Evolutionary conservation across 345 rosid genomes (phyloP).

Genomic region (Leavenworthia alabamica): DNA sequence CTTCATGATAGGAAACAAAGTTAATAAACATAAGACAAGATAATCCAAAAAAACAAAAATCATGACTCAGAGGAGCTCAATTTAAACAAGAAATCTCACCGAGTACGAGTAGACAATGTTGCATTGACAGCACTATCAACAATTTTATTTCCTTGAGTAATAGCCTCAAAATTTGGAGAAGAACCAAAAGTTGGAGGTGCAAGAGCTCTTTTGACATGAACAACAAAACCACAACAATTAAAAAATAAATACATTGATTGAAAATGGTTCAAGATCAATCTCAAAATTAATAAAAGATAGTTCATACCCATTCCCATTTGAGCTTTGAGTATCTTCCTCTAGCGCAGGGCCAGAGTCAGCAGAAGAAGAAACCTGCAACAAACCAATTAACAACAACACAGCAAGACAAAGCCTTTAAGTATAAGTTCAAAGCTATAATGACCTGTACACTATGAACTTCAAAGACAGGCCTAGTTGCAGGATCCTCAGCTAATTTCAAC

Average conservation of each 20-base stretch:
- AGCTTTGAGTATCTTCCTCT: constrained; percentile 78
- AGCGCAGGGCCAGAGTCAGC: constrained; percentile 49
- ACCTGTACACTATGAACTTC: constrained; percentile 91
- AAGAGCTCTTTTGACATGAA: constrained; percentile 44
- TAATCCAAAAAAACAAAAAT: not conserved
- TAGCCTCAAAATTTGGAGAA: constrained; percentile 68
- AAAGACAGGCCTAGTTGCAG: constrained; percentile 74
- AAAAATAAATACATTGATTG: not conserved
- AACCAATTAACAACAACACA: constrained; percentile 6
- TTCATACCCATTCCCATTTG: constrained; percentile 50
- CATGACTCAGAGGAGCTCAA: not conserved
- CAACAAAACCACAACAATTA: constrained; percentile 9
- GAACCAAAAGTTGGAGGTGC: constrained; percentile 98
- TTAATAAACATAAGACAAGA: not conserved
- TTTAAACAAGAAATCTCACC: constrained; percentile 12
- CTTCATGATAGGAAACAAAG: constrained; percentile 40
- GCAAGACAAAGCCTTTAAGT: not conserved
- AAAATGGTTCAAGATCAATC: not conserved
- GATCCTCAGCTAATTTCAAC: constrained; percentile 66
- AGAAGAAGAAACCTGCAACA: constrained; percentile 46
- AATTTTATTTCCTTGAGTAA: constrained; percentile 37
- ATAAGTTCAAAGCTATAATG: not conserved
- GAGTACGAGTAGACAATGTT: constrained; percentile 21
- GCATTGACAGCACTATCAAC: constrained; percentile 30
- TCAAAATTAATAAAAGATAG: not conserved